These are phyloP conservation scores for Coemansia sp. DNA, from an alignment of 192 early-diverging fungal genomes.

Conservation along the genomic window DNA sequence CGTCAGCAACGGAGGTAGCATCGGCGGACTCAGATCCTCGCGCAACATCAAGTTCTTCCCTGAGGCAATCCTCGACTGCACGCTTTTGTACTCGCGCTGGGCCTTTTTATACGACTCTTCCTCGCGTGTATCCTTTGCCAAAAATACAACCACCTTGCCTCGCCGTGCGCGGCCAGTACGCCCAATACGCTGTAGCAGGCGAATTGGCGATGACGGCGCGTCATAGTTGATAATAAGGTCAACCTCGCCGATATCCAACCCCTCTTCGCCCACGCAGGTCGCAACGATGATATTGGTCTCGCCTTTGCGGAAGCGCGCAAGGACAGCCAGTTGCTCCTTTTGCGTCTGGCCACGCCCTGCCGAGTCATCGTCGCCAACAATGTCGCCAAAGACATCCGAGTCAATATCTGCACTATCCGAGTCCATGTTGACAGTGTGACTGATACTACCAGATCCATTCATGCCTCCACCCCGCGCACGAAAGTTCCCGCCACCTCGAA, in stretches of 20 bases:
- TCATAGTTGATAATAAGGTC: constrained; percentile 94
- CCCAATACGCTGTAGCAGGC: constrained; percentile 56
- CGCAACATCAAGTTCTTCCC: constrained; percentile 41
- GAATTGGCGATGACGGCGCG: constrained; percentile 53
- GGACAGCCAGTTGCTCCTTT: constrained; percentile 80
- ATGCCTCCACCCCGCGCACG: not conserved
- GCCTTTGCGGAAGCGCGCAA: constrained; percentile 75
- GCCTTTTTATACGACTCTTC: constrained; percentile 55
- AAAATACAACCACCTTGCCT: constrained; percentile 52
- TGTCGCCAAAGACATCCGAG: not conserved
- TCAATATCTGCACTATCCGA: not conserved
- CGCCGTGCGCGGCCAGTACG: constrained; percentile 54
- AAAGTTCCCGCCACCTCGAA: constrained; percentile 1
- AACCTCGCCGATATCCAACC: constrained; percentile 94
- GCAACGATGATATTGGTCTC: constrained; percentile 85
- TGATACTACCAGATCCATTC: not conserved
- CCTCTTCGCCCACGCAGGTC: constrained; percentile 94
- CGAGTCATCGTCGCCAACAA: constrained; percentile 9
- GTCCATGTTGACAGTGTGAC: not conserved
- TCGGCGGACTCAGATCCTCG: constrained; percentile 49
- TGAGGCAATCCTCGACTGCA: constrained; percentile 46
- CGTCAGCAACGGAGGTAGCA: constrained; percentile 44
- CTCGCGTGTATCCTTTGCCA: constrained; percentile 54
- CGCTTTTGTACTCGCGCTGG: constrained; percentile 54
- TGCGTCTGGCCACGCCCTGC: constrained; percentile 78